phyloP scores from a whole-genome alignment of 2,329 filamentous ascomycete species.

The Clarireedia paspali region DNA sequence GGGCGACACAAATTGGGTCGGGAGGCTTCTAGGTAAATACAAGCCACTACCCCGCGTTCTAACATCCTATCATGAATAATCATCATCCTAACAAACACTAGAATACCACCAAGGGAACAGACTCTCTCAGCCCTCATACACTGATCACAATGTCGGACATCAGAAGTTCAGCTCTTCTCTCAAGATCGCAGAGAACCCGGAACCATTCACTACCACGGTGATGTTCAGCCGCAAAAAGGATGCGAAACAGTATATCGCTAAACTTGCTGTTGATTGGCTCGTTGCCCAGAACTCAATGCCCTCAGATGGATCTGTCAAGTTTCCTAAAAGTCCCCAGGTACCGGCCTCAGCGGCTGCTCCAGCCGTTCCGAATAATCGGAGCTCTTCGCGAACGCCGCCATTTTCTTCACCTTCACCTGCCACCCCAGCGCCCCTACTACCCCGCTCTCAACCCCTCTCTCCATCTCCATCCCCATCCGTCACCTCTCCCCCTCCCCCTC shows the following conservation, averaged over 20 bases:
- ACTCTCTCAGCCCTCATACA: neutral
- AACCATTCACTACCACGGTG: neutral
- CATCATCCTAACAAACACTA: conserved; percentile 8
- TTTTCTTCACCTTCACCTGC: too few species aligned
- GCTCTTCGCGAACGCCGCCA: too few species aligned
- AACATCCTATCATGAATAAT: neutral
- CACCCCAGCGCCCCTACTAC: too few species aligned
- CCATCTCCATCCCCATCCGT: too few species aligned
- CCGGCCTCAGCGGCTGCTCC: neutral
- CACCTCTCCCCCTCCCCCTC: neutral
- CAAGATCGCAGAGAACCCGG: neutral
- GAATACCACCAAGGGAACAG: conserved; percentile 22
- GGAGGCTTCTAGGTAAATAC: conserved; percentile 21
- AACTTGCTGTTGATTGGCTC: conserved; percentile 28
- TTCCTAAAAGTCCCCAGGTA: conserved; percentile 13
- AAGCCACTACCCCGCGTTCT: neutral
- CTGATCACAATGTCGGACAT: neutral
- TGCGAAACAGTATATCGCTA: conserved; percentile 27
- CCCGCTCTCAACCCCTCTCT: too few species aligned
- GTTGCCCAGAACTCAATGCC: conserved; percentile 26
- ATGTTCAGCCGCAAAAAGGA: conserved; percentile 21
- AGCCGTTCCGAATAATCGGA: neutral
- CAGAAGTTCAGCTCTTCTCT: conserved; percentile 1
- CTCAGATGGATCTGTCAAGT: conserved; percentile 19
- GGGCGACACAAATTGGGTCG: conserved; percentile 27